Percentiles rank a stretch among this genome's conserved stretches.
phyloP scores from a whole-genome alignment of 768 basidiomycete species.

The Suillus cothurnatus region DNA sequence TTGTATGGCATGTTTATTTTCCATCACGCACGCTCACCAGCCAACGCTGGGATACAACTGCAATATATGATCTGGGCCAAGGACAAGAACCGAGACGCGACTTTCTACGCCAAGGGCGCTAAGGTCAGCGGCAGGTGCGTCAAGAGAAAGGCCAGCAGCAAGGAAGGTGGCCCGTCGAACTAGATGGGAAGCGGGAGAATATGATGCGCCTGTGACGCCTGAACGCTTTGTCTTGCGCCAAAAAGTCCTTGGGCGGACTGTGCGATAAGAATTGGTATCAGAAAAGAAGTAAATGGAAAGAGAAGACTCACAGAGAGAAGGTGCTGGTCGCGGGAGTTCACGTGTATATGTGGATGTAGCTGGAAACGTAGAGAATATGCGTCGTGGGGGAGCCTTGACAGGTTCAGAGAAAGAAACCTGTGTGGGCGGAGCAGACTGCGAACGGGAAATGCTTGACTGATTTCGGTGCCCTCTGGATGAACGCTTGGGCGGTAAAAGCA shows the following conservation, averaged over 20 bases:
- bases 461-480: constrained; percentile 27
- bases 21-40: constrained; percentile 24
- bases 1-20: not conserved
- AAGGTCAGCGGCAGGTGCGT: constrained; percentile 59
- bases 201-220: constrained; percentile 69
- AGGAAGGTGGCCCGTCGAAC: constrained; percentile 79
- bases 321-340: constrained; percentile 60
- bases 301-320: constrained; percentile 60
- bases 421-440: constrained; percentile 27
- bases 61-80: constrained; percentile 39
- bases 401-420: constrained; percentile 2
- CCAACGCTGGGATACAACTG: not conserved
- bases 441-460: constrained; percentile 14
- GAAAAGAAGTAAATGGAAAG: not conserved
- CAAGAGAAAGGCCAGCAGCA: constrained; percentile 72
- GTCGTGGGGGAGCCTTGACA: constrained; percentile 13
- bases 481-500: constrained; percentile 31
- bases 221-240: constrained; percentile 76
- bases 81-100: constrained; percentile 44
- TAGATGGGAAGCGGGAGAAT: constrained; percentile 73
- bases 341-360: constrained; percentile 20
- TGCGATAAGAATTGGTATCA: not conserved
- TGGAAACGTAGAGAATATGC: constrained; percentile 18
- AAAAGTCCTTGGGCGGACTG: constrained; percentile 82
- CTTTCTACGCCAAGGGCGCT: constrained; percentile 66